These are phyloP conservation scores for Eucalyptus microcorys DNA, from an alignment of 345 rosid genomes.

Conservation along the genomic window DNA sequence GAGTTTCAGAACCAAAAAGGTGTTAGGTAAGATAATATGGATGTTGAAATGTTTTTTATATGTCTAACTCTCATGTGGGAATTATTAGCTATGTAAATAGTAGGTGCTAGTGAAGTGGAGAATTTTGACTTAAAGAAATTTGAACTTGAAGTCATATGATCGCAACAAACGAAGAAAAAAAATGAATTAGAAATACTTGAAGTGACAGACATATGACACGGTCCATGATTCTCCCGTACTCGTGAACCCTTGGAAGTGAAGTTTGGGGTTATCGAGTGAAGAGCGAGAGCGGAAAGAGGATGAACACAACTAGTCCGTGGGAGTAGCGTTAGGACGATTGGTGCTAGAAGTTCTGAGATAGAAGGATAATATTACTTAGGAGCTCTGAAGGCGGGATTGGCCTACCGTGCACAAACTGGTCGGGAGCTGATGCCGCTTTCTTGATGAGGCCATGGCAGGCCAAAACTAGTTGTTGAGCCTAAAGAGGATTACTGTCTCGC, in stretches of 20 bases:
- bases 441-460: too few species aligned
- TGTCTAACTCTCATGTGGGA: neutral
- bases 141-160: neutral
- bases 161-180: neutral
- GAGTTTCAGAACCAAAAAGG: neutral
- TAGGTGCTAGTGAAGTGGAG: neutral
- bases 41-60: neutral
- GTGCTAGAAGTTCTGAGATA: too few species aligned
- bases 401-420: too few species aligned
- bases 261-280: too few species aligned
- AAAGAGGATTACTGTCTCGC: fast-evolving
- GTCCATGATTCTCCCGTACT: too few species aligned
- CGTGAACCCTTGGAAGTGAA: too few species aligned
- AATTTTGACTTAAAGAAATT: too few species aligned
- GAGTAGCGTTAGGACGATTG: fast-evolving
- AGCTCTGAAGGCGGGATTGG: too few species aligned
- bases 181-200: neutral
- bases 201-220: neutral
- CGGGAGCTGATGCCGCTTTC: too few species aligned
- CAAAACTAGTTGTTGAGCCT: too few species aligned
- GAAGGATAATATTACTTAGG: too few species aligned
- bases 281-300: too few species aligned
- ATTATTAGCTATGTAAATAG: neutral
- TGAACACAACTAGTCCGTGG: fast-evolving
- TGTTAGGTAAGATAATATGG: neutral